Evolutionary conservation across 768 basidiomycete genomes (phyloP), one percentile per base, ranked within the genome.

Genomic region (Tulasnella sp.): DNA sequence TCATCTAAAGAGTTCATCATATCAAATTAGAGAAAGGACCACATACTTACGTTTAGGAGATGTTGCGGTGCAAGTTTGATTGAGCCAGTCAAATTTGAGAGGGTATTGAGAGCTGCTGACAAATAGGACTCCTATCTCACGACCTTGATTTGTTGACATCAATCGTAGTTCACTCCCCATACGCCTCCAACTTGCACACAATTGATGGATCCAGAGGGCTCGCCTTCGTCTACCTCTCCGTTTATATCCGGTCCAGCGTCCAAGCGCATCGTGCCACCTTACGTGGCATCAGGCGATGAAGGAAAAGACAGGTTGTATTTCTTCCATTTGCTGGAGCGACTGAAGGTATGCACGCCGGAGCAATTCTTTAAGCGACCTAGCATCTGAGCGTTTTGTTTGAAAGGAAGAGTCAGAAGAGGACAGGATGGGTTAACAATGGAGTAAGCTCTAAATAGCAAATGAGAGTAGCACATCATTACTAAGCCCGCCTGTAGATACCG

Each of bases 341-440:
- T 98, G 39, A 98, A 98, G 88, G 95, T 92, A n/a, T 39, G 74
- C 39, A n/a, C n/a, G n/a, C n/a, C n/a, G n/a, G n/a, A n/a, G n/a
- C n/a, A n/a, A n/a, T n/a, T n/a, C n/a, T n/a, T n/a, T n/a, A n/a
- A n/a, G n/a, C n/a, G n/a, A n/a, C n/a, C n/a, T n/a, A 37, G 36
- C 37, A n/a, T n/a, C 52, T 59, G 22, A 29, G 22, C n/a, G 52
- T 3, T 7, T 7, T 1, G 22, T 26, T 26, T 26, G 26, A 59
- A 59, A 29, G 52, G n/a, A 75, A 97, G 94, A 95, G 91, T 0
- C 94, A 98, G 78, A 96, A 95, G 79, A 86, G 96, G 9, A 97
- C 95, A 0, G 96, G 96, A 74, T 99, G 95, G 96, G 86, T 95
- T 37, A 85, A 95, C 75, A 85, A 94, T 77, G 85, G 90, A 59